Evolutionary conservation across 441 rosid genomes (phyloP).

Genomic region (Melianthus villosus): DNA sequence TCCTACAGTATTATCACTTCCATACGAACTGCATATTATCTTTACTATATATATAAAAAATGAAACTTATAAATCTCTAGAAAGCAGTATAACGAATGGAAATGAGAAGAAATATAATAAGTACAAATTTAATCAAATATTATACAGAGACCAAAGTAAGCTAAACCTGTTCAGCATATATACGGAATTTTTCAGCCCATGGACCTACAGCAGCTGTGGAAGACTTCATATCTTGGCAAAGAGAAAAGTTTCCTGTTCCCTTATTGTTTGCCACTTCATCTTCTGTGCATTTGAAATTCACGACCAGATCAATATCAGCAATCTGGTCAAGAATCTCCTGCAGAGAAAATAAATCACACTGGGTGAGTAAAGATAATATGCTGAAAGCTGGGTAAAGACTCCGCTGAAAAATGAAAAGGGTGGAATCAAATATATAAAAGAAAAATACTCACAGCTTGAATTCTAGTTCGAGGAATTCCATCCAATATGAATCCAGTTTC

Average conservation of each 20-base stretch:
- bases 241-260: slow-evolving; percentile 11
- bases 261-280: slow-evolving; percentile 10
- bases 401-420: too few relatives aligned
- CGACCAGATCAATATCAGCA: slow-evolving; percentile 62
- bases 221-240: slow-evolving; percentile 14
- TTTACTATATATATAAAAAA: too few relatives aligned
- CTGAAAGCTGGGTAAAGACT: neutral
- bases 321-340: slow-evolving; percentile 42
- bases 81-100: too few relatives aligned
- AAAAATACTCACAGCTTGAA: slow-evolving; percentile 48
- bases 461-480: slow-evolving; percentile 66
- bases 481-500: slow-evolving; percentile 83
- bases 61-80: too few relatives aligned
- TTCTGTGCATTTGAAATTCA: slow-evolving; percentile 47
- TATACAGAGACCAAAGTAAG: too few relatives aligned
- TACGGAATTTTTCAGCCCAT: slow-evolving; percentile 24
- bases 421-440: too few relatives aligned
- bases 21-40: too few relatives aligned
- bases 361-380: slow-evolving; percentile 2
- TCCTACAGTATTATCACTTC: too few relatives aligned
- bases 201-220: slow-evolving; percentile 22
- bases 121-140: too few relatives aligned
- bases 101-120: too few relatives aligned
- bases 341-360: neutral
- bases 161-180: slow-evolving; percentile 47